phyloP scores from a whole-genome alignment of 2,329 filamentous ascomycete genomes.

The Verticillium klebahnii region DNA sequence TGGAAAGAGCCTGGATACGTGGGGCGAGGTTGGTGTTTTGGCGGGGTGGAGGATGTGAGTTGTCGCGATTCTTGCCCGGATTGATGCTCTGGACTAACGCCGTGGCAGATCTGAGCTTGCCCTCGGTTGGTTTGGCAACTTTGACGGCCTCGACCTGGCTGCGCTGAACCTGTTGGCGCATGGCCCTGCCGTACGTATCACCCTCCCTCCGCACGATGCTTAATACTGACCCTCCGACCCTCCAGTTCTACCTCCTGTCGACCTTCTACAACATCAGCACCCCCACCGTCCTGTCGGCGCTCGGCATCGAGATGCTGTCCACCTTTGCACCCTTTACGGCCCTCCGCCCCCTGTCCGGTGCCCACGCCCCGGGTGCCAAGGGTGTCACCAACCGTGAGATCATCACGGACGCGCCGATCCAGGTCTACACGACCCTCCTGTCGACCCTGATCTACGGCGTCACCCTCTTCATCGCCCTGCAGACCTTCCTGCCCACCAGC shows the following conservation, averaged over 20 bases:
- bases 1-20: constrained; percentile 58
- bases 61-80: neutral
- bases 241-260: constrained; percentile 65
- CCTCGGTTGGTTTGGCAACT: constrained; percentile 68
- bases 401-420: constrained; percentile 57
- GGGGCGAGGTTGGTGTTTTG: constrained; percentile 54
- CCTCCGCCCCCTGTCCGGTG: constrained; percentile 61
- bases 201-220: neutral
- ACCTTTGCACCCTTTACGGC: constrained; percentile 71
- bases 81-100: constrained; percentile 1
- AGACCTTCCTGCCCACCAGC: constrained; percentile 64
- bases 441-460: constrained; percentile 71
- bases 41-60: constrained; percentile 53
- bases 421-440: constrained; percentile 61
- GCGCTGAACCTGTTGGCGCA: constrained; percentile 66
- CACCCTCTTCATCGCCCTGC: constrained; percentile 64
- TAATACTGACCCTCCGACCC: constrained; percentile 9
- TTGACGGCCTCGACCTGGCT: constrained; percentile 68
- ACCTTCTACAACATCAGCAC: constrained; percentile 72
- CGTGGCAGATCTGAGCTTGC: constrained; percentile 63
- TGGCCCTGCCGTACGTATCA: constrained; percentile 59
- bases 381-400: constrained; percentile 58
- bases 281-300: constrained; percentile 54
- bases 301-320: constrained; percentile 64
- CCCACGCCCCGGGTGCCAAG: constrained; percentile 52